phyloP scores from a whole-genome alignment of 139 green algal species.

The Chlorella sp. region DNA sequence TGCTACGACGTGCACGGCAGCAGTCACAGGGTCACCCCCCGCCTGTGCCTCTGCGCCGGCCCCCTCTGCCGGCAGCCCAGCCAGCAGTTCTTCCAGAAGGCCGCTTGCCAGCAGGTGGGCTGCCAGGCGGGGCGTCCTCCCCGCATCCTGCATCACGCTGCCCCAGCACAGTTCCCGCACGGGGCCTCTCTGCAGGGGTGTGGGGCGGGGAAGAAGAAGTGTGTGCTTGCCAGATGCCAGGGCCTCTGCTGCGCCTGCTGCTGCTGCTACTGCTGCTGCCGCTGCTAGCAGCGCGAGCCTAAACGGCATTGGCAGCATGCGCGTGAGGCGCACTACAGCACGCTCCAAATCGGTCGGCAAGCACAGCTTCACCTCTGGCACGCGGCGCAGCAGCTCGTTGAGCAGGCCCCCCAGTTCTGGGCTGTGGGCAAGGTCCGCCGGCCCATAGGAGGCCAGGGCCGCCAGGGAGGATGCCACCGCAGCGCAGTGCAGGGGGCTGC shows the following conservation, averaged over 20 bases:
- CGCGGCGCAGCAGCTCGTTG: background rate
- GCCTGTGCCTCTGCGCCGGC: background rate
- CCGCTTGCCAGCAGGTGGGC: background rate
- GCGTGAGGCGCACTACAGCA: no score
- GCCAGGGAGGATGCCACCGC: background rate
- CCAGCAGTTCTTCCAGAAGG: background rate
- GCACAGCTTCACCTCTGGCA: background rate
- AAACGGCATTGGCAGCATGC: no score
- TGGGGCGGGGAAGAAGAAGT: no score
- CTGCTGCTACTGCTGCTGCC: no score
- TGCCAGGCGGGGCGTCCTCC: background rate
- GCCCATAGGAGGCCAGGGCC: background rate
- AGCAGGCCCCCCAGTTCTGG: background rate
- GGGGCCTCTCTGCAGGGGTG: background rate
- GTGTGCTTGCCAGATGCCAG: no score
- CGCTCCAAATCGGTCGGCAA: no score
- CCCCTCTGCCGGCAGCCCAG: background rate
- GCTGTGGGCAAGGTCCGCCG: no score
- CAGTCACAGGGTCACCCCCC: background rate
- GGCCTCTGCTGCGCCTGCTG: no score
- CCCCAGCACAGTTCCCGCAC: background rate
- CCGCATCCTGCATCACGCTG: background rate
- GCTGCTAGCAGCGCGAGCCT: no score
- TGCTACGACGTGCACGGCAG: background rate
- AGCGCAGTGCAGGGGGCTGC: background rate